phyloP scores from a whole-genome alignment of 225 moss, liverwort and hornwort genomes.

The Rhytidiadelphus loreus region DNA sequence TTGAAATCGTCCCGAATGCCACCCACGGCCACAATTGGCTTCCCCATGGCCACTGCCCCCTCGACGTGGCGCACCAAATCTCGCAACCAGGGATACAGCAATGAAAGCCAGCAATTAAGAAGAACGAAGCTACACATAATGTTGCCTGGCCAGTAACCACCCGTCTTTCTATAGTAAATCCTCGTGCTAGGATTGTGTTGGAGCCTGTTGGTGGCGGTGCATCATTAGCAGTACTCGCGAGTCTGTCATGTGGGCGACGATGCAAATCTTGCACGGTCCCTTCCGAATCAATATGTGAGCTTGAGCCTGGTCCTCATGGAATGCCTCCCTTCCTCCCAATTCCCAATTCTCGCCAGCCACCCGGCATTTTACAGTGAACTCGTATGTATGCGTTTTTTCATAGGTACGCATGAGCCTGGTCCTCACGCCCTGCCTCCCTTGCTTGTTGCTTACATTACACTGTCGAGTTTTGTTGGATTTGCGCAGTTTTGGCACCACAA shows the following conservation, averaged over 20 bases:
- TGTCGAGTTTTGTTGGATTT: not conserved
- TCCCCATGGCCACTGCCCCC: not conserved
- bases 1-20: conserved; percentile 45
- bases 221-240: not conserved
- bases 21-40: conserved; percentile 2
- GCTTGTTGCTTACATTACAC: not conserved
- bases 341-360: not conserved
- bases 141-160: not conserved
- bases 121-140: not conserved
- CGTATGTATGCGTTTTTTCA: not conserved
- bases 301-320: not conserved
- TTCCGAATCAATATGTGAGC: not conserved
- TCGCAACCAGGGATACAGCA: not conserved
- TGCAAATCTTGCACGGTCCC: conserved; percentile 26
- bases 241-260: conserved; percentile 3
- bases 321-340: not conserved
- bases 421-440: not conserved
- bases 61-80: not conserved
- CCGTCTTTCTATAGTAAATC: not conserved
- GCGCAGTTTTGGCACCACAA: not conserved
- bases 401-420: not conserved
- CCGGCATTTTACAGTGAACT: not conserved
- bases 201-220: conserved; percentile 8
- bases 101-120: not conserved
- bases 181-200: not conserved